phyloP scores from a whole-genome alignment of 2,329 filamentous ascomycete genomes.

The Colletotrichum sp. region DNA sequence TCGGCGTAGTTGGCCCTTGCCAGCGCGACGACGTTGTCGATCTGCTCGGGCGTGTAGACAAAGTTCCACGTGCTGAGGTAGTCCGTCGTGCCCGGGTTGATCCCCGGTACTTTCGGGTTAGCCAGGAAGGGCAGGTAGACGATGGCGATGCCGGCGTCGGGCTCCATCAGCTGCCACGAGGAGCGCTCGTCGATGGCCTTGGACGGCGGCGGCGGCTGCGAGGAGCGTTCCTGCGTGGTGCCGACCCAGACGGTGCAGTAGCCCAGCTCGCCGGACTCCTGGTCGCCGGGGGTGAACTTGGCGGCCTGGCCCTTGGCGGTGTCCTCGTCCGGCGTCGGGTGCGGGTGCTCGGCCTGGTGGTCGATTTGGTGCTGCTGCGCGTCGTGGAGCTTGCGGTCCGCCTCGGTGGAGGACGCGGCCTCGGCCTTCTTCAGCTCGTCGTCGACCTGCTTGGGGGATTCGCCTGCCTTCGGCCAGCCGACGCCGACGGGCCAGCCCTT shows the following conservation, averaged over 20 bases:
- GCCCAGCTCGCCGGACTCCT: constrained; percentile 68
- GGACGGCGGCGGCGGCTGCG: constrained; percentile 55
- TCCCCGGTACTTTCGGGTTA: constrained; percentile 75
- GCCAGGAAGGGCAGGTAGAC: constrained; percentile 89
- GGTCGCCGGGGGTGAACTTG: constrained; percentile 46
- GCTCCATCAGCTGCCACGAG: constrained; percentile 73
- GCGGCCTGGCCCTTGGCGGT: constrained; percentile 32
- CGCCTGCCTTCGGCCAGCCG: constrained; percentile 81
- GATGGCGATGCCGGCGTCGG: constrained; percentile 85
- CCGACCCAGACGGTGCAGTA: constrained; percentile 98
- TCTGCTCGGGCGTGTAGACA: constrained; percentile 88
- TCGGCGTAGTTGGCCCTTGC: constrained; percentile 88
- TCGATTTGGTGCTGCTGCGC: constrained; percentile 56
- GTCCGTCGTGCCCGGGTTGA: constrained; percentile 84
- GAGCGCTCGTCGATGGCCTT: constrained; percentile 67
- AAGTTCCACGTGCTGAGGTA: constrained; percentile 99
- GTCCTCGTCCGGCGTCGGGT: constrained; percentile 23
- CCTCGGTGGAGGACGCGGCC: constrained; percentile 63
- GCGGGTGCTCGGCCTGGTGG: constrained; percentile 27
- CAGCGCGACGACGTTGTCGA: constrained; percentile 83
- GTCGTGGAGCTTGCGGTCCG: constrained; percentile 66
- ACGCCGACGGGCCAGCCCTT: constrained; percentile 94
- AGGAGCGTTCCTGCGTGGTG: constrained; percentile 74
- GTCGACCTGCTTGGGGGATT: constrained; percentile 64
- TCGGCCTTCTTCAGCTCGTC: constrained; percentile 73